Percentiles rank a stretch among this genome's conserved stretches.
phyloP scores from a whole-genome alignment of 2,329 filamentous ascomycete species.

The Pseudogymnoascus sp. region DNA sequence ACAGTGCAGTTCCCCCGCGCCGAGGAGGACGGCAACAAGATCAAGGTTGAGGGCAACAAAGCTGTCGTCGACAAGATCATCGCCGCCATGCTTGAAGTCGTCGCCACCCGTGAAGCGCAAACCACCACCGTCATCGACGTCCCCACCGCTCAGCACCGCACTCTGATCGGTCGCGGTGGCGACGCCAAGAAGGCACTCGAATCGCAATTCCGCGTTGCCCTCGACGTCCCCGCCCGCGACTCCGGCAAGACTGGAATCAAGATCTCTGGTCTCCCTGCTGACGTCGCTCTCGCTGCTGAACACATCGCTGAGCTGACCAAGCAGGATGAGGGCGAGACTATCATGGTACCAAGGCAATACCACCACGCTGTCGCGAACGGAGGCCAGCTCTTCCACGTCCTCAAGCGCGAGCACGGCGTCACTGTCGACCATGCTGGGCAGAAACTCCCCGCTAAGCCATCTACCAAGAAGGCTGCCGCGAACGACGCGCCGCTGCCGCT shows the following conservation, averaged over 20 bases:
- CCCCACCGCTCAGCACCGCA: constrained; percentile 80
- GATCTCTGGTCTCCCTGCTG: constrained; percentile 69
- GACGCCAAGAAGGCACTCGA: constrained; percentile 82
- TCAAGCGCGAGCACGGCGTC: constrained; percentile 80
- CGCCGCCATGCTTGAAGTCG: constrained; percentile 72
- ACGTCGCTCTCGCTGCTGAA: constrained; percentile 79
- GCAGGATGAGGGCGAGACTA: constrained; percentile 78
- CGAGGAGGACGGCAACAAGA: constrained; percentile 72
- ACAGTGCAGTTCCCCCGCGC: constrained; percentile 93
- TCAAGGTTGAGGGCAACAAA: constrained; percentile 80
- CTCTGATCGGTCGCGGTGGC: constrained; percentile 86
- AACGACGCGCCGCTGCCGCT: constrained; percentile 68
- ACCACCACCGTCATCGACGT: constrained; percentile 74
- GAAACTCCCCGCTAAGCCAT: constrained; percentile 63
- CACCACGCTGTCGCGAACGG: constrained; percentile 85
- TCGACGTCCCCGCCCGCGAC: constrained; percentile 89
- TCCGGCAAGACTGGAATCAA: constrained; percentile 80
- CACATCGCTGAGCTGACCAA: constrained; percentile 76
- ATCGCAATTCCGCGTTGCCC: constrained; percentile 73
- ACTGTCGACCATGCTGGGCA: constrained; percentile 88
- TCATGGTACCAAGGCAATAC: constrained; percentile 74
- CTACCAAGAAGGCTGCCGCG: constrained; percentile 45
- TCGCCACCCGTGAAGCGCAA: constrained; percentile 77
- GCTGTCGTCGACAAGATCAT: constrained; percentile 85
- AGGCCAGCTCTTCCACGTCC: constrained; percentile 85